Conservation (phyloP, 805 yeast species). For the Saturnispora ahearnii region DNA sequence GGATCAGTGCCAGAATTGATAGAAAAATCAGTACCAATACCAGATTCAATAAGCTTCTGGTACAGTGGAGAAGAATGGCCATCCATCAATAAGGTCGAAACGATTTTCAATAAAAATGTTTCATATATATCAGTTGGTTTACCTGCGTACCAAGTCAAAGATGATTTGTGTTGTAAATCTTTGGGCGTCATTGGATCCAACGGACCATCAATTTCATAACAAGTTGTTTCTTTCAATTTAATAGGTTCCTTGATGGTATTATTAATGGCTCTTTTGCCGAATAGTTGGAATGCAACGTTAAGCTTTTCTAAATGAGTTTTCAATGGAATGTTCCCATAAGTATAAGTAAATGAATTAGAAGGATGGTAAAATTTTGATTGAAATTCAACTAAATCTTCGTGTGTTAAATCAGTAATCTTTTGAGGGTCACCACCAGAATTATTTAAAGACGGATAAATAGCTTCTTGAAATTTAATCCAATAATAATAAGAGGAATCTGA, state of each 20-base stretch:
- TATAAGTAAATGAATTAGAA: slow-evolving; percentile 74
- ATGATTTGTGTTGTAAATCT: slow-evolving; percentile 65
- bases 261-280: slow-evolving; percentile 39
- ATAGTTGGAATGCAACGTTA: slow-evolving; percentile 38
- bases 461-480: slow-evolving; percentile 76
- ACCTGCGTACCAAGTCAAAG: slow-evolving; percentile 86
- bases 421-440: slow-evolving; percentile 94
- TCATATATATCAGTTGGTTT: slow-evolving; percentile 59
- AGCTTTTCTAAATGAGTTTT: slow-evolving; percentile 49
- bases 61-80: slow-evolving; percentile 91
- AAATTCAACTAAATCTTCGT: slow-evolving; percentile 70
- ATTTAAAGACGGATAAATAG: slow-evolving; percentile 74
- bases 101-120: slow-evolving; percentile 60
- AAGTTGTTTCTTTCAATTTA: slow-evolving; percentile 26
- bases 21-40: slow-evolving; percentile 75
- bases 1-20: slow-evolving; percentile 84
- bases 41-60: slow-evolving; percentile 77
- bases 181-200: slow-evolving; percentile 64
- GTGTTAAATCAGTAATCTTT: slow-evolving; percentile 61
- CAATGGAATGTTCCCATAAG: slow-evolving; percentile 76
- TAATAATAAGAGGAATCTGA: slow-evolving; percentile 80
- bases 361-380: slow-evolving; percentile 80
- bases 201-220: slow-evolving; percentile 55
- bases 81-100: slow-evolving; percentile 66
- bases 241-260: slow-evolving; percentile 39